phyloP scores from a whole-genome alignment of 805 yeast species.

The Wickerhamomyces xylosicus region DNA sequence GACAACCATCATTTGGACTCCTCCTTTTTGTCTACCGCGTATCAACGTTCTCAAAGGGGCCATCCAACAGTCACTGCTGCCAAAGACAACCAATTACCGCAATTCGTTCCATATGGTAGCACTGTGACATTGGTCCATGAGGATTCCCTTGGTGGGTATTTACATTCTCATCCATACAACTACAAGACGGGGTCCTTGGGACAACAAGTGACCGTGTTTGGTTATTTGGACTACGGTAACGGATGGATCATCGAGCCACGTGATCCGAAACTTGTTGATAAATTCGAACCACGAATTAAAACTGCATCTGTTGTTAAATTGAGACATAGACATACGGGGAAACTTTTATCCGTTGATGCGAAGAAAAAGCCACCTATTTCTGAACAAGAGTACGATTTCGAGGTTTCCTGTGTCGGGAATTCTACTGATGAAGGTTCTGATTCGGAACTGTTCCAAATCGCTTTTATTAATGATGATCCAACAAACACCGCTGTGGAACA shows the following conservation, averaged over 20 bases:
- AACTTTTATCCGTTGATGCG: conserved; percentile 55
- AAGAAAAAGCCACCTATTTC: conserved; percentile 72
- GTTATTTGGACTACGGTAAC: conserved; percentile 50
- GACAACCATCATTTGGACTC: conserved; percentile 44
- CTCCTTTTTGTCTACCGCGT: conserved; percentile 53
- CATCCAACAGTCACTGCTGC: no score
- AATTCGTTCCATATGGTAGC: conserved; percentile 67
- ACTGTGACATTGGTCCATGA: conserved; percentile 62
- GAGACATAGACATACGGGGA: conserved; percentile 61
- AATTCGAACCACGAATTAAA: conserved; percentile 17
- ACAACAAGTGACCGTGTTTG: conserved; percentile 73
- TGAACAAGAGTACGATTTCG: conserved; percentile 83
- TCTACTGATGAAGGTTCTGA: conserved; percentile 51
- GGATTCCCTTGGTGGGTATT: conserved; percentile 60
- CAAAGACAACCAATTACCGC: conserved; percentile 29
- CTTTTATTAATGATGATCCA: conserved; percentile 25
- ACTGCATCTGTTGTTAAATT: conserved; percentile 41
- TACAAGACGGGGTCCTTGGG: conserved; percentile 60
- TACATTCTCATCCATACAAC: conserved; percentile 63
- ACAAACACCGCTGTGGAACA: conserved; percentile 5
- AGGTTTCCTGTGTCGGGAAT: conserved; percentile 68
- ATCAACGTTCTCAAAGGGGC: conserved; percentile 45
- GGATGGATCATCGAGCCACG: conserved; percentile 59
- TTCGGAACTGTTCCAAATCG: conserved; percentile 61
- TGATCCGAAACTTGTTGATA: conserved; percentile 15